phyloP scores from a whole-genome alignment of 192 early-diverging fungal species.

The Funneliformis mosseae region DNA sequence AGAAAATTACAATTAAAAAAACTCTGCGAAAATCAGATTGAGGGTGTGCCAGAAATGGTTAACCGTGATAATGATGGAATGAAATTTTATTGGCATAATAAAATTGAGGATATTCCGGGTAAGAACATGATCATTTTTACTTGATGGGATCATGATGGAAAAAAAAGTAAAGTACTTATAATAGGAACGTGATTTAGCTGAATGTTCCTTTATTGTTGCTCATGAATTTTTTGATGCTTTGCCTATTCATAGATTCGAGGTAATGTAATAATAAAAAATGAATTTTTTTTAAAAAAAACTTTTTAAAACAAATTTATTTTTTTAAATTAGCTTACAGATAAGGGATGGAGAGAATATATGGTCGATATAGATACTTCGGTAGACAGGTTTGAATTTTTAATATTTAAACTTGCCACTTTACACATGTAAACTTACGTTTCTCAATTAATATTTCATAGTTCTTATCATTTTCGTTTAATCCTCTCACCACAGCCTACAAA shows the following conservation, averaged over 20 bases:
- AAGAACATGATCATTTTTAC: conserved; percentile 13
- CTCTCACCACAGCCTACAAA: conserved; percentile 64
- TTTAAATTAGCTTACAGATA: conserved; percentile 55
- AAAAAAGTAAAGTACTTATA: background rate
- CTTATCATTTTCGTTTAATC: conserved; percentile 78
- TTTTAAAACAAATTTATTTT: background rate
- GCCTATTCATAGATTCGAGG: conserved; percentile 82
- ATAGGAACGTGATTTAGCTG: conserved; percentile 33
- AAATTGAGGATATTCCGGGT: conserved; percentile 63
- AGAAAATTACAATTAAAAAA: conserved; percentile 62
- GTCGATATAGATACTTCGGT: conserved; percentile 78
- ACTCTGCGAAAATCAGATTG: conserved; percentile 45
- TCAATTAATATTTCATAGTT: conserved; percentile 37
- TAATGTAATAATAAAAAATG: background rate
- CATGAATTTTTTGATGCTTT: conserved; percentile 99
- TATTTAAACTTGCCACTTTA: background rate
- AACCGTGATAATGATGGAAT: conserved; percentile 42
- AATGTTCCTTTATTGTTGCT: conserved; percentile 75
- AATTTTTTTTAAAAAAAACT: background rate
- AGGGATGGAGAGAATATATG: conserved; percentile 91
- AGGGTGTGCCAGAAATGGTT: conserved; percentile 34
- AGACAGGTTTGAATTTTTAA: conserved; percentile 43
- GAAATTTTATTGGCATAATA: conserved; percentile 69
- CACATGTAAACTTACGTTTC: background rate
- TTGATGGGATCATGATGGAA: conserved; percentile 2